These are phyloP conservation scores for Epichloe typhina DNA, from an alignment of 2,329 filamentous ascomycete genomes.

Conservation along the genomic window DNA sequence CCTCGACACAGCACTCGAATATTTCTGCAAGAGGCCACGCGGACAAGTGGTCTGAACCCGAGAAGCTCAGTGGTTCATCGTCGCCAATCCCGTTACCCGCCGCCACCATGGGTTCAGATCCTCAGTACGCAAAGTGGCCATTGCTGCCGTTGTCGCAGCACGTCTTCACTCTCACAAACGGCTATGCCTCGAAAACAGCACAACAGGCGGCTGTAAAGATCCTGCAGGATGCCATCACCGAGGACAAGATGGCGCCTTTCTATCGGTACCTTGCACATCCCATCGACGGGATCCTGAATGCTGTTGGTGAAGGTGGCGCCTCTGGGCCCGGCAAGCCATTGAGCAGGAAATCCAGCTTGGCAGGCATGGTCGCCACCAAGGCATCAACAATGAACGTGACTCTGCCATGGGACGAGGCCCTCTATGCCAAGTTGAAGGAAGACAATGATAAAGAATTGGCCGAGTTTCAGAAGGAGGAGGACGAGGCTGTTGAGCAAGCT, in stretches of 20 bases:
- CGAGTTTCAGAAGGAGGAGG: conserved; percentile 70
- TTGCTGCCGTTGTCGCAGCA: conserved; percentile 71
- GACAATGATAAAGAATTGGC: conserved; percentile 71
- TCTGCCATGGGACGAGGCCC: conserved; percentile 79
- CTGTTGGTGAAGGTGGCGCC: conserved; percentile 48
- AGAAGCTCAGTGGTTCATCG: conserved; percentile 9
- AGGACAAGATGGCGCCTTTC: conserved; percentile 78
- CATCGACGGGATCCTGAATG: conserved; percentile 69
- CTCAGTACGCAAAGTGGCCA: conserved; percentile 76
- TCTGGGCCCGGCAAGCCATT: conserved; percentile 41
- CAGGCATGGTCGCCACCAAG: conserved; percentile 64
- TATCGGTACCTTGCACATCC: conserved; percentile 78
- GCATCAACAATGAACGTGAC: conserved; percentile 50
- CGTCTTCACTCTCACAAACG: conserved; percentile 77
- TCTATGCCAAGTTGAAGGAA: conserved; percentile 65
- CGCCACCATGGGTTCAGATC: conserved; percentile 60
- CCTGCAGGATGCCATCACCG: conserved; percentile 68
- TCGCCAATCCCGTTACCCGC: conserved; percentile 12
- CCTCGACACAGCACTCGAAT: conserved; percentile 7
- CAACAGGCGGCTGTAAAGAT: conserved; percentile 62
- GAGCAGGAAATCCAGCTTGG: conserved; percentile 55
- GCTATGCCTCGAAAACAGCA: conserved; percentile 49
- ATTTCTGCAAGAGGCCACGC: not conserved
- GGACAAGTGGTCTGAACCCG: not conserved
- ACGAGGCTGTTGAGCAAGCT: conserved; percentile 89